Evolutionary conservation across 2,329 filamentous ascomycete species (phyloP), one percentile per base, ranked within the genome.

Genomic region (Didymella sp.): DNA sequence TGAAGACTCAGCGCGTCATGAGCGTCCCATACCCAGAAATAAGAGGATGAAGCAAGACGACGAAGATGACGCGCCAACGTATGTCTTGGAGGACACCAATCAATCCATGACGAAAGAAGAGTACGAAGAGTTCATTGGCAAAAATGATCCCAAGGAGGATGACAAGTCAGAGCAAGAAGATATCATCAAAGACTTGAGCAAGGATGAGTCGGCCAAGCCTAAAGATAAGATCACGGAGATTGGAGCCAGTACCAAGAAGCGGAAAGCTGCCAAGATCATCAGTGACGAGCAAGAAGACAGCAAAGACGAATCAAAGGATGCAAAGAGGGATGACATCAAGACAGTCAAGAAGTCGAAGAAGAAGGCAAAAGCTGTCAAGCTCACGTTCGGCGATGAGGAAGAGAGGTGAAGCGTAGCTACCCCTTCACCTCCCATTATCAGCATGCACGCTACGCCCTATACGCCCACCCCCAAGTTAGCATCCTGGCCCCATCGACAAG

Each of bases 31-130:
- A 21, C 76, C 79, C 11, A 76, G 80, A 47, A 80, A 79, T 43
- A 80, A 76, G 65, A 67, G 72, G 22, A 53, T 84, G 68, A 67
- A 74, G 61, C 15, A 85, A 79, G 57, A 88, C 64, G 87, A 92
- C 58, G 89, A 89, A 12, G 90, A 94, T 64, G 90, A 94, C 73
- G 88, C 82, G 46, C 91, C 91, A 0, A 82, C 91, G 0, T 86
- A 91, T 48, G 85, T 95, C 4, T 85, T 94, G 63, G 90, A 92
- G 71, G 81, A 84, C 4, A 89, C 86, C 46, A 89, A 91, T 51
- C 82, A 88, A 27, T 83, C 88, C 43, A 75, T 77, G 64, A 85
- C 66, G 60, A 83, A 77, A 67, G 77, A 77, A n/a, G 80, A 84
- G 43, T 80, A 81, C 53, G 78, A 81, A 30, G 77, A 77, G 15